phyloP scores from a whole-genome alignment of 2,329 filamentous ascomycete species.

The Diaporthe longicolla region DNA sequence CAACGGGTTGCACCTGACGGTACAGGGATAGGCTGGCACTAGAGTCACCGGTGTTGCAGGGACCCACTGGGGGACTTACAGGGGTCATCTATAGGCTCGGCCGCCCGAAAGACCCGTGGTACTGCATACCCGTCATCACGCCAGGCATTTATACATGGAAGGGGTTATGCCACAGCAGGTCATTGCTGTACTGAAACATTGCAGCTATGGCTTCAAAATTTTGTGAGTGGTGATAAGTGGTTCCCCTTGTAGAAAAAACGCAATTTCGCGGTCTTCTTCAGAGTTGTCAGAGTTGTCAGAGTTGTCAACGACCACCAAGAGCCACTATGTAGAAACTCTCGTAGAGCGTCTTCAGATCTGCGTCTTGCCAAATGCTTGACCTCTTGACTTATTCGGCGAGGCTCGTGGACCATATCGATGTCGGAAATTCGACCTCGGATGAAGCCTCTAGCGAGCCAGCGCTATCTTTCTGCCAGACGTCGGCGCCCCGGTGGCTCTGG shows the following conservation, averaged over 20 bases:
- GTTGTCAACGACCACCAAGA: neutral
- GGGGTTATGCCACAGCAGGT: neutral
- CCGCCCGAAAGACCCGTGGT: constrained; percentile 2
- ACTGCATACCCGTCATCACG: neutral
- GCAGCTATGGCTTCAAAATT: neutral
- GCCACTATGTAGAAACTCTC: neutral
- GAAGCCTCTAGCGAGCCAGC: neutral
- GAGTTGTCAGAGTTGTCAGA: neutral
- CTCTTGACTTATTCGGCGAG: neutral
- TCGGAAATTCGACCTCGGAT: neutral
- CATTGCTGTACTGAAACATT: constrained; percentile 1
- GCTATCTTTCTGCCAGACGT: neutral
- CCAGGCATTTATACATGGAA: neutral
- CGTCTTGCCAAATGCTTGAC: neutral
- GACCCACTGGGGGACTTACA: neutral
- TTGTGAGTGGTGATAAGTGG: constrained; percentile 26
- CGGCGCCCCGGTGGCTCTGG: neutral
- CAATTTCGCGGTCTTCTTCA: neutral
- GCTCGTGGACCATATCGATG: neutral
- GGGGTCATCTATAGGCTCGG: constrained; percentile 14
- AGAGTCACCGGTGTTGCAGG: neutral
- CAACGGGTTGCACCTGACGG: constrained; percentile 24
- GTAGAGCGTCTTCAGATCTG: neutral
- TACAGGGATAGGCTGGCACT: constrained; percentile 27
- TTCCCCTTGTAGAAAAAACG: neutral